Base-by-base conservation (phyloP, 352 stramenopile species). In the Aphanomyces astaci region DNA sequence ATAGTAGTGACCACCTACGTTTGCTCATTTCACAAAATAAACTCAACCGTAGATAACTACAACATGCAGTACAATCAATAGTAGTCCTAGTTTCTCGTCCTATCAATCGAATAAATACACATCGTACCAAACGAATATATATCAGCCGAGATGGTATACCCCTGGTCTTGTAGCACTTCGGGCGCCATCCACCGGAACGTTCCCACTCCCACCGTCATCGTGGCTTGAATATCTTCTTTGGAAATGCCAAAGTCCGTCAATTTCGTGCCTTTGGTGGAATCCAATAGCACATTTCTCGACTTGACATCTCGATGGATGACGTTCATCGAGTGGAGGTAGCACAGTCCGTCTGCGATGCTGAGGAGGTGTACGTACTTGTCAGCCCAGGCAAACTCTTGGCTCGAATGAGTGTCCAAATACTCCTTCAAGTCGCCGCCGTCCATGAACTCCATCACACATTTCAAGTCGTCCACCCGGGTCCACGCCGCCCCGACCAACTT, bases 161-260 rank as follows among this genome's bases (percentile, higher is more conserved):
- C 22, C 9, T 52, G 27, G 57, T 56, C 57, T 28, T 33, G 25
- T 7, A 65, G 45, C 22, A 65, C 25, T 22, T 65, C 36, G 25
- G 57, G 57, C 19, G 57, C 57, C 39, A 52, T 63, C 54, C 54
- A 63, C 7, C 54, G 54, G 22, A 63, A 48, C 31, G 70, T 54
- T 7, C 46, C 46, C 7, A 54, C 46, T 7, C 46, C 46, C 7
- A 54, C 17, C 46, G 46, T 54, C 46, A 54, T 54, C 17, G 46
- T 54, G 9, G 17, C 46, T 22, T 54, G 46, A 19, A 54, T 28
- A 19, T 54, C 46, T 54, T 54, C 46, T 22, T 63, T 63, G 36
- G 54, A 24, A 31, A 63, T 31, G 43, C 56, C 54, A 64, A 64
- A 64, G 43, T 64, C 56, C 1, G 56, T 64, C n/a, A 64, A 25